Evolutionary conservation across 805 yeast genomes (phyloP), one percentile per base, ranked within the genome.

Genomic region (Dipodascus albidus): DNA sequence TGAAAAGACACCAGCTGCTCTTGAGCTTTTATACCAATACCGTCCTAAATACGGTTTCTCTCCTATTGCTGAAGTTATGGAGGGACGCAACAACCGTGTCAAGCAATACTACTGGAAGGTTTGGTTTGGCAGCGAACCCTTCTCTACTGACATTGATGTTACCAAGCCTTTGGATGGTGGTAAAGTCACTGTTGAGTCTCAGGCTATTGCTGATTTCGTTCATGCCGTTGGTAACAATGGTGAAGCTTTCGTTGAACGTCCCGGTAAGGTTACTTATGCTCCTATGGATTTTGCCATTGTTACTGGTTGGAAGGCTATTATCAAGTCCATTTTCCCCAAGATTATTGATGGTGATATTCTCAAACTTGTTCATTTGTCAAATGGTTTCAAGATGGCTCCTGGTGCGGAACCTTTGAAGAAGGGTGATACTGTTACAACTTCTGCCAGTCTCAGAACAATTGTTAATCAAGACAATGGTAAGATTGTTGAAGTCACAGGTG

Each of bases 211-310:
- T 57, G 96, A 90, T 70, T 88, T 93, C 69, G 90, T 96, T 33
- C 96, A 90, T 63, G 97, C 97, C 56, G 87, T 93, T 67, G 97
- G 97, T 61, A 93, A 93, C 79, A 85, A 85, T 60, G 89, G 96
- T 70, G 98, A 93, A 74, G 96, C 95, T 57, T 93, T 89, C 63
- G 96, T 90, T 61, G 78, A 84, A 55, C 82, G 96, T 75, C 80
- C 87, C 51, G 85, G 87, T 70, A 79, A 78, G 58, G 61, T 57
- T 11, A 83, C 87, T 55, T 76, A 82, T 62, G 99, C 98, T 50
- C 99, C 99, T 65, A 91, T 93, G 98, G 99, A 93, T 75, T 93
- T 90, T 67, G 98, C 99, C 50, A 93, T 93, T 69, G 97, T 93
- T 55, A 81, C 90, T 62, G 98, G 99, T 49, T 93, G 99, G 99